Evolutionary conservation across 1,139 yeast genomes (phyloP).

Genomic region (Meyerozyma guilliermondii): DNA sequence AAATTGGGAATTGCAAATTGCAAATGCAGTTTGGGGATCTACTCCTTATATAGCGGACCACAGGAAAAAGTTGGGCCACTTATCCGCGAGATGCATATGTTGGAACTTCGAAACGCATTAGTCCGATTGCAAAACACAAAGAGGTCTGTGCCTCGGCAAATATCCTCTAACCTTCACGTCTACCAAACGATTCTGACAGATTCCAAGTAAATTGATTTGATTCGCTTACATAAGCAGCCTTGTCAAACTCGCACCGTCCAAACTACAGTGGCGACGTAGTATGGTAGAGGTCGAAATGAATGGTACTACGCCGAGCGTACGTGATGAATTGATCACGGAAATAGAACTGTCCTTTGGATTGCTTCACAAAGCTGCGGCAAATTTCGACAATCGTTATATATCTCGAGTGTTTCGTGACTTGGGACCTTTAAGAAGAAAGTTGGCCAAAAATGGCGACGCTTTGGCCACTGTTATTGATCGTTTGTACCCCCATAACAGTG

Average conservation of each 20-base stretch:
- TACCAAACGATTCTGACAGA: too few relatives aligned
- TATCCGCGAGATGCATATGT: too few relatives aligned
- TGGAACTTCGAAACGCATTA: too few relatives aligned
- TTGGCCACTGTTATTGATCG: slow-evolving; percentile 50
- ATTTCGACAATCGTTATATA: slow-evolving; percentile 82
- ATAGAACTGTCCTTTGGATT: slow-evolving; percentile 50
- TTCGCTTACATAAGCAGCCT: background rate
- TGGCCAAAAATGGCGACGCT: slow-evolving; percentile 43
- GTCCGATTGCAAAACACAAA: too few relatives aligned
- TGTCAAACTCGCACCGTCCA: background rate
- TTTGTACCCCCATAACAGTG: slow-evolving; percentile 46
- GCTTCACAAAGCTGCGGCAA: slow-evolving; percentile 65
- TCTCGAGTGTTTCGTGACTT: slow-evolving; percentile 82
- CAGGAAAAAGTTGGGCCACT: too few relatives aligned
- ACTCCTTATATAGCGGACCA: too few relatives aligned
- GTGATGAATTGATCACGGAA: slow-evolving; percentile 26
- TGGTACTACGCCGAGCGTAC: slow-evolving; percentile 6
- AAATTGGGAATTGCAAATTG: too few relatives aligned
- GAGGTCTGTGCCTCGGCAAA: too few relatives aligned
- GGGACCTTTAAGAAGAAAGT: slow-evolving; percentile 64
- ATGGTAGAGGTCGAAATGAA: slow-evolving; percentile 12
- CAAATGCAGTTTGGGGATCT: too few relatives aligned
- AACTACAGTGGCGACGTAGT: slow-evolving; percentile 1
- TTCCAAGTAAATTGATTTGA: too few relatives aligned
- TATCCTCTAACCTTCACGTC: too few relatives aligned